Percentiles rank a stretch among this genome's conserved stretches.
Evolutionary conservation across 2,329 filamentous ascomycete species (phyloP).

Genomic region (Tothia fuscella): DNA sequence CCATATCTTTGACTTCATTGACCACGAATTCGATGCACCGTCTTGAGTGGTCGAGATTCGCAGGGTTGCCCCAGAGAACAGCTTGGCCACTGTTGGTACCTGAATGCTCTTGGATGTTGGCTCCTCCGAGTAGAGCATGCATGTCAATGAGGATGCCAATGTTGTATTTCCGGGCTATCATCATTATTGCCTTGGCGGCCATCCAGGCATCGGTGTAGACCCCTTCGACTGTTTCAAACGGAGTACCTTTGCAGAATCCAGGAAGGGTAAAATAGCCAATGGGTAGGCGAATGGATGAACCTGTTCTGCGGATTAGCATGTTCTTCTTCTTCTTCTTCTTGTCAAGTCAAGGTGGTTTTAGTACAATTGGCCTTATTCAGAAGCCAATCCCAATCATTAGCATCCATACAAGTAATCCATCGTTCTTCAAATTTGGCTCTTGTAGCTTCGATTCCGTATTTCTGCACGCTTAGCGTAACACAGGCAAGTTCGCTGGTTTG

Average conservation of each 20-base stretch:
- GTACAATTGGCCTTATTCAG: slow-evolving; percentile 37
- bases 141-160: slow-evolving; percentile 48
- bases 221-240: slow-evolving; percentile 36
- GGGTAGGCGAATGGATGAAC: slow-evolving; percentile 45
- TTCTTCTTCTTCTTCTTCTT: too few relatives aligned
- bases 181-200: slow-evolving; percentile 35
- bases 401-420: slow-evolving; percentile 39
- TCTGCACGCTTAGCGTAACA: slow-evolving; percentile 35
- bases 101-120: slow-evolving; percentile 43
- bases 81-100: slow-evolving; percentile 41
- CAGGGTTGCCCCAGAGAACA: slow-evolving; percentile 36
- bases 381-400: slow-evolving; percentile 42
- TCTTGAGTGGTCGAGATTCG: slow-evolving; percentile 34
- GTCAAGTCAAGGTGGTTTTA: slow-evolving; percentile 8
- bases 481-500: slow-evolving; percentile 41
- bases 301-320: slow-evolving; percentile 12
- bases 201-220: slow-evolving; percentile 45
- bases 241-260: slow-evolving; percentile 37
- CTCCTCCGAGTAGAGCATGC: slow-evolving; percentile 47
- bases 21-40: slow-evolving; percentile 40
- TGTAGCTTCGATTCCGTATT: slow-evolving; percentile 36
- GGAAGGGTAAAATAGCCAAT: slow-evolving; percentile 48
- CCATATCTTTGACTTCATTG: slow-evolving; percentile 31
- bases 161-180: slow-evolving; percentile 32
- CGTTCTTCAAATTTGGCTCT: slow-evolving; percentile 40